Percentiles rank a stretch among this genome's conserved stretches.
phyloP scores from a whole-genome alignment of 176 grass and related monocot genomes.

The Paspalum notatum region DNA sequence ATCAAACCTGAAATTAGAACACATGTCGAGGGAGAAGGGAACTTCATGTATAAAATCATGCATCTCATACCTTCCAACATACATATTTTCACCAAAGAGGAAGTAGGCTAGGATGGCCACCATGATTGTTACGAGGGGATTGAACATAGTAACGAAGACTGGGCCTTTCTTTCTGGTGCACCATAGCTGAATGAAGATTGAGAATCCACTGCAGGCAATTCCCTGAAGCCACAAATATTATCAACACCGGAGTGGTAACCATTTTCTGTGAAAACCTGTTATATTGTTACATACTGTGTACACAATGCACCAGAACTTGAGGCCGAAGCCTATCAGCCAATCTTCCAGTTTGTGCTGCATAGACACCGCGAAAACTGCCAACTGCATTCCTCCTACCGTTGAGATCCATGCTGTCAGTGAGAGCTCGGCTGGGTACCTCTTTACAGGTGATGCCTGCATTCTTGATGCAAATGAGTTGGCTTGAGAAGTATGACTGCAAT shows the following conservation, averaged over 20 bases:
- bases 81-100: constrained; percentile 69
- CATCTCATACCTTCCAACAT: constrained; percentile 76
- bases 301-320: constrained; percentile 85
- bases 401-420: constrained; percentile 83
- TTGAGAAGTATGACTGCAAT: too few relatives aligned
- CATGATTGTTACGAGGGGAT: constrained; percentile 71
- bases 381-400: constrained; percentile 65
- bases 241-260: too few relatives aligned
- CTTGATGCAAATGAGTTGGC: too few relatives aligned
- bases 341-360: constrained; percentile 45
- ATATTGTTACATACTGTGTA: constrained; percentile 37
- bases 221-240: too few relatives aligned
- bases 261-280: too few relatives aligned
- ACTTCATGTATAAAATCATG: too few relatives aligned
- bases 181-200: constrained; percentile 72
- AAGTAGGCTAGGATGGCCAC: constrained; percentile 63
- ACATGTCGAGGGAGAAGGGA: too few relatives aligned
- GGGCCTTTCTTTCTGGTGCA: constrained; percentile 73
- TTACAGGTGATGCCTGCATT: constrained; percentile 68
- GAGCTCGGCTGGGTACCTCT: constrained; percentile 81
- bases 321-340: constrained; percentile 77
- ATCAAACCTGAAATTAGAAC: too few relatives aligned
- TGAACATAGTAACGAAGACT: constrained; percentile 96
- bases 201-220: constrained; percentile 68
- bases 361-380: constrained; percentile 54